phyloP scores from a whole-genome alignment of 208 protist species.

The Trypanosoma mega region DNA sequence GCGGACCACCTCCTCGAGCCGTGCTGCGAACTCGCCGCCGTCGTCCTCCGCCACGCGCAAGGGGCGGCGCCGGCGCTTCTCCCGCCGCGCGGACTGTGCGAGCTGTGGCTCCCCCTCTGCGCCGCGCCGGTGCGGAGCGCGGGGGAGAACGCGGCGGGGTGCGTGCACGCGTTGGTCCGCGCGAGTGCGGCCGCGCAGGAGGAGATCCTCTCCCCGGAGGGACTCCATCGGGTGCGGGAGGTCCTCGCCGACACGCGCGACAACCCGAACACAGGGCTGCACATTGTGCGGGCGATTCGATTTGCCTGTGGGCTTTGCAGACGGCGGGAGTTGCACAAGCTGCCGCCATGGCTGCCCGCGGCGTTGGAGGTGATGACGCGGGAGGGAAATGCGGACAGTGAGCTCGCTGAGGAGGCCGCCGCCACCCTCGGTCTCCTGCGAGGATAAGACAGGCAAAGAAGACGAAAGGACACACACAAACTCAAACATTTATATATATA shows the following conservation, averaged over 20 bases:
- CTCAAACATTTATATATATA: too few relatives aligned
- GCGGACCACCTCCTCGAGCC: slow-evolving; percentile 27
- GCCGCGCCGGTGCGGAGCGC: slow-evolving; percentile 14
- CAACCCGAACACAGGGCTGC: slow-evolving; percentile 32
- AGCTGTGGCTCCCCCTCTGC: slow-evolving; percentile 60
- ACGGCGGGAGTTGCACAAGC: slow-evolving; percentile 13
- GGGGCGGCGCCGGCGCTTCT: slow-evolving; percentile 34
- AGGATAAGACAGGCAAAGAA: too few relatives aligned
- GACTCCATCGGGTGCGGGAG: slow-evolving; percentile 22
- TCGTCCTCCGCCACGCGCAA: slow-evolving; percentile 48
- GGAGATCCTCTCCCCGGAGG: slow-evolving; percentile 39
- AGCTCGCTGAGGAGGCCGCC: slow-evolving; percentile 14
- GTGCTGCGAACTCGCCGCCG: slow-evolving; percentile 28
- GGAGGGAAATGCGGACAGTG: slow-evolving; percentile 7
- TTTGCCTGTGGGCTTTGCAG: slow-evolving; percentile 30
- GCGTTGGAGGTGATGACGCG: slow-evolving; percentile 14
- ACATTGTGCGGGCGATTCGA: slow-evolving; percentile 48
- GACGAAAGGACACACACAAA: too few relatives aligned
- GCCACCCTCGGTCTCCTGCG: slow-evolving; percentile 18
- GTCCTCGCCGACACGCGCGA: slow-evolving; percentile 24
- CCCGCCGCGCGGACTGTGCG: slow-evolving; percentile 32
- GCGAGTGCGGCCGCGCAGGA: slow-evolving; percentile 36
- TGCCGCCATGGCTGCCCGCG: slow-evolving; percentile 4
- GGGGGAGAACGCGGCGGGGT: slow-evolving; percentile 45
- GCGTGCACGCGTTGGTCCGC: slow-evolving; percentile 46